Conservation (phyloP, 2,329 filamentous ascomycete genomes). For the Camptophora hylomeconis region DNA sequence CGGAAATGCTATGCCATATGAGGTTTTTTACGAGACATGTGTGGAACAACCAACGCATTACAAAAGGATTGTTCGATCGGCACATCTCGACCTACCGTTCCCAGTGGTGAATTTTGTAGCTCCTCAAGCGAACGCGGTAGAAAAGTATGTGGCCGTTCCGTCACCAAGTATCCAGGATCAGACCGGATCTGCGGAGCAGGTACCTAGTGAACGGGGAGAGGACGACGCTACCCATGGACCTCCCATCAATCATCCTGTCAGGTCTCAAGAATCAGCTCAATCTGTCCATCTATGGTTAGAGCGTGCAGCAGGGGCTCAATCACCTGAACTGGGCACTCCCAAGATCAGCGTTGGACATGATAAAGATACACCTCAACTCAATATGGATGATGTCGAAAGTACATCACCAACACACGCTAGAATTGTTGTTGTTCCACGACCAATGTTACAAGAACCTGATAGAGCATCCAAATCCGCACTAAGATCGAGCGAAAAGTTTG, state of each 20-base stretch:
- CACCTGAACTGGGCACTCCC: constrained; percentile 5
- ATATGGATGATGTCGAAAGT: too few relatives aligned
- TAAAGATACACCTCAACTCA: too few relatives aligned
- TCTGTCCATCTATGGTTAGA: constrained; percentile 4
- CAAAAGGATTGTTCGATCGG: not conserved
- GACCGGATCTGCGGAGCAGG: not conserved
- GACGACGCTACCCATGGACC: constrained; percentile 1
- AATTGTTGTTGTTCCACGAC: too few relatives aligned
- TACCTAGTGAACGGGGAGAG: not conserved
- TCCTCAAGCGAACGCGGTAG: not conserved
- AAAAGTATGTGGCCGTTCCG: not conserved
- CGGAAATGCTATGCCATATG: constrained; percentile 22
- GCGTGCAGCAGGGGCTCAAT: constrained; percentile 1
- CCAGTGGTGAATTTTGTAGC: not conserved
- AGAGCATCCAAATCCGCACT: too few relatives aligned
- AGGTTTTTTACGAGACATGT: constrained; percentile 24
- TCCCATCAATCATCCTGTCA: not conserved
- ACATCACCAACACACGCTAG: too few relatives aligned
- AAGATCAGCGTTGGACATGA: too few relatives aligned
- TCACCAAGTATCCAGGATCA: too few relatives aligned
- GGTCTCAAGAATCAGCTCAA: constrained; percentile 1
- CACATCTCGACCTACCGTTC: not conserved
- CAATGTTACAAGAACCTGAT: too few relatives aligned
- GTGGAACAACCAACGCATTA: constrained; percentile 22
- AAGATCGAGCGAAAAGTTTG: too few relatives aligned